These are phyloP conservation scores for Endothia cerciana DNA, from an alignment of 2,329 filamentous ascomycete species.

Conservation along the genomic window DNA sequence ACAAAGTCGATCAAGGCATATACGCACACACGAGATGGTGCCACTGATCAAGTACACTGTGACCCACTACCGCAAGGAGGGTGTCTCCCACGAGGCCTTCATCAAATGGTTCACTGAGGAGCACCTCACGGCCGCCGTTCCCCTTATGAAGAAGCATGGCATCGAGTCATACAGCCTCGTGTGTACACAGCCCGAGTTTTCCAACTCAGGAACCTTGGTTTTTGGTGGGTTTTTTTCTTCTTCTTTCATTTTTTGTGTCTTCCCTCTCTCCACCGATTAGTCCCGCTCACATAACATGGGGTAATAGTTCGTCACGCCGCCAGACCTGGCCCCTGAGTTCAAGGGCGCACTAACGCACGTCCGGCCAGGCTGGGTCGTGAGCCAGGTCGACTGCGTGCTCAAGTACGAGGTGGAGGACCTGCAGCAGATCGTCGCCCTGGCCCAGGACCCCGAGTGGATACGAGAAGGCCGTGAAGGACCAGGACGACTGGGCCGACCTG, in stretches of 20 bases:
- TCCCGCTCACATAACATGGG: too few species aligned
- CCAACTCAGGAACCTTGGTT: too few species aligned
- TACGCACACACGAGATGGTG: neutral
- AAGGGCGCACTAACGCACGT: neutral
- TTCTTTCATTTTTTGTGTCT: neutral
- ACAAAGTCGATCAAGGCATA: too few species aligned
- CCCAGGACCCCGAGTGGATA: conserved; percentile 36
- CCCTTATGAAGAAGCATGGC: conserved; percentile 36
- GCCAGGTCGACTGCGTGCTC: conserved; percentile 34
- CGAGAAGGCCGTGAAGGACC: conserved; percentile 32
- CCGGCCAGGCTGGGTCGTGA: neutral
- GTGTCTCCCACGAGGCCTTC: conserved; percentile 39
- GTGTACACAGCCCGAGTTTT: conserved; percentile 33
- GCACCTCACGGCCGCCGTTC: conserved; percentile 36
- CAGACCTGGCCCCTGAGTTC: neutral
- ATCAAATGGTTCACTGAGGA: conserved; percentile 39
- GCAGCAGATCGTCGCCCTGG: conserved; percentile 31
- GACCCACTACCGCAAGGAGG: conserved; percentile 35
- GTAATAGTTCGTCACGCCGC: neutral
- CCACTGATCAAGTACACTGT: conserved; percentile 35
- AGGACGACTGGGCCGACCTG: conserved; percentile 38
- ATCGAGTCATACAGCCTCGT: conserved; percentile 36
- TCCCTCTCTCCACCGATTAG: too few species aligned
- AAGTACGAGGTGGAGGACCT: conserved; percentile 35
- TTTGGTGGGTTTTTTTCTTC: too few species aligned